Base-by-base conservation (phyloP, 495 filamentous ascomycete genomes). In the Chaetomium tenue region DNA sequence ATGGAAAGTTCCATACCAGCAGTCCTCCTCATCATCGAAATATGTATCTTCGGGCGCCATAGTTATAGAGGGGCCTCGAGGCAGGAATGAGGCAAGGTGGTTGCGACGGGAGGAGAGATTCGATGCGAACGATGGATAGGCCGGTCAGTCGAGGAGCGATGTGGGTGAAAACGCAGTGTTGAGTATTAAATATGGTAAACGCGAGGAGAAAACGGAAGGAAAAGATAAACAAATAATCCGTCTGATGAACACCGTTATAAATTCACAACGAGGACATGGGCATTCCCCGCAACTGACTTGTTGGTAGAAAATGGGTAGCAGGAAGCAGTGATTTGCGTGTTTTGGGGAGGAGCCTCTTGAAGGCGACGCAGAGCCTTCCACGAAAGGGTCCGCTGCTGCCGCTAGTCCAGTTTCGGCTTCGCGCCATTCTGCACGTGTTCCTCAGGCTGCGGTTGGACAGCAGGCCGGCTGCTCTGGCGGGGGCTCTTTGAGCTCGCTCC, bases 11-110 rank as follows among this genome's bases (percentile, higher is more conserved):
- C 16, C 86, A 72, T 83, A 95, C 91, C 91, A 96, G 68, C 85
- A 87, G 71, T 97, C 92, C 72, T 97, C 94, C 68, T 96, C 92
- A 71, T 98, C 95, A 70, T 99, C 95, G 76, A 98, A 91, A 82
- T 96, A 95, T 70, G 88, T 91, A 75, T 99, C 95, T 78, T 96
- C 93, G 69, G 91, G 89, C 77, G 84, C 84, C 88, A 92, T 82
- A 48, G 65, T 74, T 72, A 66, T 26, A 83, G 76, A 74, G 77
- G 66, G 69, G 62, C 53, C 50, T 30, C 26, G 23, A 20, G 48
- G 40, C 26, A 20, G 40, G 23, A 20, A 23, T 23, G 44, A 48
- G 22, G 63, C 63, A 53, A 60, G 25, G 68, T 60, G 56, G 64
- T 68, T 52, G 66, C 52, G 64, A 5, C 12, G 65, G 52, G 18